Evolutionary conservation across 345 rosid species (phyloP), one percentile per base, ranked within the genome.

Genomic region (Lepidium africanum): DNA sequence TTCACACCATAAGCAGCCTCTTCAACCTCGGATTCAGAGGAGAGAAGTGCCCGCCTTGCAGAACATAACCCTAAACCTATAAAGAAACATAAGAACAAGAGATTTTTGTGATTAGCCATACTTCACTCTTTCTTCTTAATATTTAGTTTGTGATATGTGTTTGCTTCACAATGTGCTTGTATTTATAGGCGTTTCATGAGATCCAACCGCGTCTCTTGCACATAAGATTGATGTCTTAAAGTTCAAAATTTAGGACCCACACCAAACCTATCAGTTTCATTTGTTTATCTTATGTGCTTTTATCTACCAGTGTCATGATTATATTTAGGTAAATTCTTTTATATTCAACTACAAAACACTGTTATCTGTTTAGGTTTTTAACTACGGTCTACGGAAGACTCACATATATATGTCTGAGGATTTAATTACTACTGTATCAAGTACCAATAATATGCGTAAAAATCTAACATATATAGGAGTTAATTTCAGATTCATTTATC

Each of bases 1-100:
- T 67, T 45, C 36, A 54, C 74, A 32, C 78, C 77, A 59, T 59
- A 67, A 6, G 23, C 32, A 55, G 50, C 57, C 15, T 57, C 71
- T 59, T 59, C 77, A 45, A 19, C 59, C 65, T 62, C 70, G 13
- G 69, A 55, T n/a, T 54, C 65, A 30, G 51, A 65, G 46, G 16
- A 21, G 45, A 68, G 52, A 30, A 68, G 78, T 58, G 59, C 50
- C 61, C 73, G 49, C 43, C 78, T 68, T 7, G 78, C 78, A 52
- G 78, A 74, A 46, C 78, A 68, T 53, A 74, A 46, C 63, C 74
- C 70, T 74, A 74, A 74, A 53, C 78, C 74, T 68, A 74, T 27
- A 10, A 74, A 45, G 32, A 74, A 60, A 61, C 63, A 74, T 23
- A 74, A 46, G 15, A 69, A 21, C 14, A 74, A 54, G 9, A 74